Base-by-base conservation (phyloP, 129 eudicot species). In the Escallonia herrerae region DNA sequence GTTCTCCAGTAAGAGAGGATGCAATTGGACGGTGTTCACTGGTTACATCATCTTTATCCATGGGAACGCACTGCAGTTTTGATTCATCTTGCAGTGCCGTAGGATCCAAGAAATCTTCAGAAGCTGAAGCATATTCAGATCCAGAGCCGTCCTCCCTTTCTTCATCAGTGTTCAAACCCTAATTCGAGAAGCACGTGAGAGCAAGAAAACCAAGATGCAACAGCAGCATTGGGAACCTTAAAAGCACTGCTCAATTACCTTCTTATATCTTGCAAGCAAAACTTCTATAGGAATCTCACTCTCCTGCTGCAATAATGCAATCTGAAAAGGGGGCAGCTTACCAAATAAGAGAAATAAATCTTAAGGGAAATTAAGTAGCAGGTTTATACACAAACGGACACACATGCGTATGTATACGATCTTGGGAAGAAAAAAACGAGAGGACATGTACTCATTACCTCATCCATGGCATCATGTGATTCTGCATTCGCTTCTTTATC, bases 221-320 rank as follows among this genome's bases (percentile, higher is more conserved):
- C 8, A 77, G 66, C 51, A 61, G 57, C 54, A 71, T 33, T 59
- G 43, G 39, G 56, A 57, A 63, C 33, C 33, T 22, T 22, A 22
- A 22, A 22, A 22, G 60, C 71, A 67, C 66, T 50, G 73, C 56
- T 13, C 62, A 60, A 70, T 87, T 81, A 94, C 99, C 99, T 86
- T 83, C 57, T 77, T 89, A 75, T 94, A 94, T 83, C 93, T 84
- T 76, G 90, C 87, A 78, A 94, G 84, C 82, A 94, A 79, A 74
- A 82, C 95, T 63, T 89, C 97, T 54, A 89, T 64, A 8, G 97
- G 85, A 65, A 89, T 71, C 62, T 82, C 95, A 71, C 95, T 94
- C 77, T 94, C 99, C 51, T 84, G 86, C 78, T 89, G 90, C 81
- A 94, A 75, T 44, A 89, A 81, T 11, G 90, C 95, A 82, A 94